Percentiles rank a stretch among this genome's conserved stretches.
Evolutionary conservation across 2,329 filamentous ascomycete species (phyloP).

Genomic region (Aspergillus ruber): DNA sequence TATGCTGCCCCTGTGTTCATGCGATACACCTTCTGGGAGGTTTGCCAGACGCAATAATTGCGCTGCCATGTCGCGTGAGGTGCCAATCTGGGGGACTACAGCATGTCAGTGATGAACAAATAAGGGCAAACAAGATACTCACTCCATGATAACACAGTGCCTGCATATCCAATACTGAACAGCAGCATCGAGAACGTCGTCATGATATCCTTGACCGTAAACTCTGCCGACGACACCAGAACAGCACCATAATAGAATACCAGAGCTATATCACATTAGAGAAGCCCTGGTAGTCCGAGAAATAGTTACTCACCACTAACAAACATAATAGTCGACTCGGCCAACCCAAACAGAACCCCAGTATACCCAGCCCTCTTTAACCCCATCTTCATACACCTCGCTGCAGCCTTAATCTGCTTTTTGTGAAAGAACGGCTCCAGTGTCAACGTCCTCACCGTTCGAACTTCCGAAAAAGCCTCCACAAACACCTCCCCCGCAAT

Average conservation of each 20-base stretch:
- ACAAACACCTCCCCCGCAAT: slow-evolving; percentile 57
- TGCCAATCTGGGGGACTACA: slow-evolving; percentile 68
- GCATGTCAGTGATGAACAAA: slow-evolving; percentile 1
- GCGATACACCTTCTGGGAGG: slow-evolving; percentile 50
- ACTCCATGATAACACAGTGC: slow-evolving; percentile 60
- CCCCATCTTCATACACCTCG: slow-evolving; percentile 54
- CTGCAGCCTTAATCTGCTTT: slow-evolving; percentile 54
- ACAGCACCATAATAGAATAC: slow-evolving; percentile 77
- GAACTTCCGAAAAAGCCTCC: slow-evolving; percentile 73
- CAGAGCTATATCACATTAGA: slow-evolving; percentile 46
- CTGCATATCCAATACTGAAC: slow-evolving; percentile 71
- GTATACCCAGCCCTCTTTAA: slow-evolving; percentile 59
- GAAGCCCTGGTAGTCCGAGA: background rate
- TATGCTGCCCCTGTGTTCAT: slow-evolving; percentile 51
- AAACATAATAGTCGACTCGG: slow-evolving; percentile 65
- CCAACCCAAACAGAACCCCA: slow-evolving; percentile 69
- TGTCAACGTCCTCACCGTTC: slow-evolving; percentile 67
- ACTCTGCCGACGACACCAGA: slow-evolving; percentile 50
- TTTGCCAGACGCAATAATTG: slow-evolving; percentile 65
- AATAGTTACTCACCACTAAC: slow-evolving; percentile 46
- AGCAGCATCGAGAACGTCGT: slow-evolving; percentile 75
- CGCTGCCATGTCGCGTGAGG: slow-evolving; percentile 64
- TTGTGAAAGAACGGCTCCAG: slow-evolving; percentile 64
- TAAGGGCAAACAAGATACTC: slow-evolving; percentile 7
- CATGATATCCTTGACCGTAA: slow-evolving; percentile 55